Base-by-base conservation (phyloP, 306 rosid species). In the Quercus cerris region DNA sequence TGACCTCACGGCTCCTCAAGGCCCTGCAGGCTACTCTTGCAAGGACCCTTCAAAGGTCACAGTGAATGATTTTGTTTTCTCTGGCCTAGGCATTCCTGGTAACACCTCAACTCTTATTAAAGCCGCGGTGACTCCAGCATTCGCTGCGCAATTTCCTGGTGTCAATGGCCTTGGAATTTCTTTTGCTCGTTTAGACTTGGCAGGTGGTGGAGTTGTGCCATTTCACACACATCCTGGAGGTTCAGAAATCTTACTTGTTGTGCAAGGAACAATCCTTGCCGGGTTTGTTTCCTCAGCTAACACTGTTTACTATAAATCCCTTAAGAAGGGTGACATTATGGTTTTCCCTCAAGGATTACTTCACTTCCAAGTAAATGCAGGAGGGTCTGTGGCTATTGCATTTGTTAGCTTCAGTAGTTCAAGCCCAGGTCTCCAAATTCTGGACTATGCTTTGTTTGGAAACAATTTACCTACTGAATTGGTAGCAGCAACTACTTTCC, bases 151-250 rank as follows among this genome's bases (percentile, higher is more conserved):
- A 9, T 89, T 90, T 5, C 90, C 97, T 0, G 97, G 97, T 5
- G 67, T 91, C 17, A 95, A 93, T 11, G 96, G 99, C 74, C 95
- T 91, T 0, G 99, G 94, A 2, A 49, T 95, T 19, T 95, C 97
- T 6, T 0, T 83, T 0, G 90, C 86, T 0, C 97, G 95, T 15
- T 49, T 89, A 0, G 99, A 95, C 85, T 51, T 95, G 3, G 97
- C 87, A 0, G 8, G 18, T 0, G 87, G 71, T 0, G 98, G 99
- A 4, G 95, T 91, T 3, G 71, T 93, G 20, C 97, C 99, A 5
- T 82, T 95, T 7, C 98, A 95, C 83, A 90, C 97, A 0, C 99
- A 95, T 85, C 97, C 91, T 0, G 92, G 93, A 0, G 99, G 77
- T 44, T 84, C 90, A 2, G 97, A 93, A 44, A 6, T 85, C 2